These are phyloP conservation scores for Raphanus hybrid DNA, from an alignment of 441 rosid species.

Conservation along the genomic window DNA sequence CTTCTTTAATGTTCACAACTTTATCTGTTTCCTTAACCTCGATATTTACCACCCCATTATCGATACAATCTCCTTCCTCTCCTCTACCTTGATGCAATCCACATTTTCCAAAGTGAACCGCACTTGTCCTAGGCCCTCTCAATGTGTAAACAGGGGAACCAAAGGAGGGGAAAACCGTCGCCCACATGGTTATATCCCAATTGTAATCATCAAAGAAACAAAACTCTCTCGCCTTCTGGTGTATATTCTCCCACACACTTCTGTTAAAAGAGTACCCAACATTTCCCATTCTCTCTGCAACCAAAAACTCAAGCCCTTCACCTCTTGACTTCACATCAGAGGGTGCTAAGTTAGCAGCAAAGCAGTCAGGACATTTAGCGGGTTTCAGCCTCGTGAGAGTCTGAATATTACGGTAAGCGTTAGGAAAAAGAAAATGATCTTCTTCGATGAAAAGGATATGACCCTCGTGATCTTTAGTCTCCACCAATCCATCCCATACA, in stretches of 20 bases:
- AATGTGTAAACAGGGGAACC: slow-evolving; percentile 83
- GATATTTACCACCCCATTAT: slow-evolving; percentile 68
- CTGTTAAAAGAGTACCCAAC: slow-evolving; percentile 85
- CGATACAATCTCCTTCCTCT: slow-evolving; percentile 68
- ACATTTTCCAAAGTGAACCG: slow-evolving; percentile 96
- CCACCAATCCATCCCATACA: slow-evolving; percentile 86
- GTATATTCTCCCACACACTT: slow-evolving; percentile 86
- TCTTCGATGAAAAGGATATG: slow-evolving; percentile 94
- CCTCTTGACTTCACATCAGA: slow-evolving; percentile 91
- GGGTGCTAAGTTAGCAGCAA: slow-evolving; percentile 93
- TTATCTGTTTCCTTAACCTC: slow-evolving; percentile 64
- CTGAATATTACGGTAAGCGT: slow-evolving; percentile 90
- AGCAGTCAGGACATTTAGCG: slow-evolving; percentile 77
- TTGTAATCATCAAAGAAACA: slow-evolving; percentile 95
- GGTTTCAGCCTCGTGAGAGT: slow-evolving; percentile 65
- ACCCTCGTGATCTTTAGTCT: slow-evolving; percentile 63
- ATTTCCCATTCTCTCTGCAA: slow-evolving; percentile 97
- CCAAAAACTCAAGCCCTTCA: slow-evolving; percentile 63
- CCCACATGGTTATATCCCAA: slow-evolving; percentile 99
- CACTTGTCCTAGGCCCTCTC: slow-evolving; percentile 89
- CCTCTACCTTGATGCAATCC: slow-evolving; percentile 96
- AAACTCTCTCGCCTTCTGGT: slow-evolving; percentile 72
- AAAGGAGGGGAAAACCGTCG: slow-evolving; percentile 89
- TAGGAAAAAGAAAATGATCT: slow-evolving; percentile 95
- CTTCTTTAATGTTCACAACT: slow-evolving; percentile 58